Base-by-base conservation (phyloP, 129 eudicot species). In the Centrapalus pauciflorus region DNA sequence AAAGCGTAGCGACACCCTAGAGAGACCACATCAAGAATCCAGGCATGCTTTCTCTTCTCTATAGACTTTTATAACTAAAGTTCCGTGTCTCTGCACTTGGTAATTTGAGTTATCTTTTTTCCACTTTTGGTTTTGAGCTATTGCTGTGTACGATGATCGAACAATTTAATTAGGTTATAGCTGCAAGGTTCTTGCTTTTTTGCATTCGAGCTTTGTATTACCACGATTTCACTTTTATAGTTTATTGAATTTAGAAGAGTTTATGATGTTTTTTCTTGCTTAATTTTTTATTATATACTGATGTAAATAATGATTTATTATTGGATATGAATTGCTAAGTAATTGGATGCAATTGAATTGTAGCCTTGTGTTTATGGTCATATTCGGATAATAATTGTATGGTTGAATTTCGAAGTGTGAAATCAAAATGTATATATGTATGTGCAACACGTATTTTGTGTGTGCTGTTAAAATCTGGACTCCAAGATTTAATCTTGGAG, bases 21-120 rank as follows among this genome's bases (percentile, higher is more conserved):
- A 82, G 97, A 80, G 89, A 81, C 67, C 87, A 92, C 33, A 80
- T 84, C 66, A 90, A 90, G 74, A 68, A 83, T 38, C 73, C 95
- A 77, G 95, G 97, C 64, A 78, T 50, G 58, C 41, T 64, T 25
- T 41, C 38, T 63, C 69, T 27, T 57, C 26, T 55, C 10, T 23
- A 4, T 20, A 17, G 33, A 40, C 20, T 19, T 21, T 54, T 21
- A 69, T 56, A 40, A 11, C 30, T 56, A 55, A 69, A 69, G 14
- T 38, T 55, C 65, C 29, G n/a, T n/a, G n/a, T 14, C 54, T 57
- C 48, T 66, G 3, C 24, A 68, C 26, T 13, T 16, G 41, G 0
- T 51, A 11, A 29, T 69, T 55, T 29, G 30, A 69, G 30, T 12
- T 19, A 4, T 35, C 28, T 55, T 37, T 55, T 24, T 4, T 55